These are phyloP conservation scores for Acidomyces sp. DNA, from an alignment of 495 filamentous ascomycete genomes.

Conservation along the genomic window DNA sequence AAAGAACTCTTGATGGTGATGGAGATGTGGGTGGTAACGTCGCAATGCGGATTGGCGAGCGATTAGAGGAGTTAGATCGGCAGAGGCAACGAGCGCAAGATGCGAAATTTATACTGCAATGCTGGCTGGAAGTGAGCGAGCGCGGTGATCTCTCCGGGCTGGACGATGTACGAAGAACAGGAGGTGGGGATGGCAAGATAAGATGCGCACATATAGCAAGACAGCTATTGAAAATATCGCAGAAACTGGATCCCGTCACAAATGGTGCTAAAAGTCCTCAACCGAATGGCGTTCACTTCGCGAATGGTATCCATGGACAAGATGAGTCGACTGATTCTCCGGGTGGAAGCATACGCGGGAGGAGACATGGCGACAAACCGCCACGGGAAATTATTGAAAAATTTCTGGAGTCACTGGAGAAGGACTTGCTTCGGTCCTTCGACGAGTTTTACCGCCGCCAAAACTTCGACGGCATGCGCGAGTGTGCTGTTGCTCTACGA, in stretches of 20 bases:
- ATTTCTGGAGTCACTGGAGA: conserved; percentile 89
- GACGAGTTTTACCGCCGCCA: conserved; percentile 88
- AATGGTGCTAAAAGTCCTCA: conserved; percentile 33
- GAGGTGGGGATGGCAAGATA: conserved; percentile 73
- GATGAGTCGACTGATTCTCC: conserved; percentile 25
- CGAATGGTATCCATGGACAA: conserved; percentile 42
- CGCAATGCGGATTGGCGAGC: conserved; percentile 89
- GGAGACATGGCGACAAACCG: conserved; percentile 23
- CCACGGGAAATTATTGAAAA: conserved; percentile 75
- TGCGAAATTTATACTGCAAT: conserved; percentile 86
- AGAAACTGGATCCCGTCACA: conserved; percentile 56
- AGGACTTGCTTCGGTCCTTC: conserved; percentile 89
- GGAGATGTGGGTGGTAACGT: conserved; percentile 60
- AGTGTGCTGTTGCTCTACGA: conserved; percentile 78
- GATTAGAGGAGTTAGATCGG: conserved; percentile 83
- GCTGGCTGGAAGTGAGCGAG: conserved; percentile 87
- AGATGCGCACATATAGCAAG: conserved; percentile 81
- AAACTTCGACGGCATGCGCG: conserved; percentile 83
- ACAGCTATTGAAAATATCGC: conserved; percentile 77
- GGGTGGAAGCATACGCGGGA: conserved; percentile 1
- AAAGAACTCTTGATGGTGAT: conserved; percentile 52
- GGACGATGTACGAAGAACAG: conserved; percentile 66
- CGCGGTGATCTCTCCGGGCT: conserved; percentile 64
- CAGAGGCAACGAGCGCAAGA: conserved; percentile 82
- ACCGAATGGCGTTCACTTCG: conserved; percentile 24